These are phyloP conservation scores for Gracilaria domingensis DNA, from an alignment of 23 red algal genomes.

Conservation along the genomic window DNA sequence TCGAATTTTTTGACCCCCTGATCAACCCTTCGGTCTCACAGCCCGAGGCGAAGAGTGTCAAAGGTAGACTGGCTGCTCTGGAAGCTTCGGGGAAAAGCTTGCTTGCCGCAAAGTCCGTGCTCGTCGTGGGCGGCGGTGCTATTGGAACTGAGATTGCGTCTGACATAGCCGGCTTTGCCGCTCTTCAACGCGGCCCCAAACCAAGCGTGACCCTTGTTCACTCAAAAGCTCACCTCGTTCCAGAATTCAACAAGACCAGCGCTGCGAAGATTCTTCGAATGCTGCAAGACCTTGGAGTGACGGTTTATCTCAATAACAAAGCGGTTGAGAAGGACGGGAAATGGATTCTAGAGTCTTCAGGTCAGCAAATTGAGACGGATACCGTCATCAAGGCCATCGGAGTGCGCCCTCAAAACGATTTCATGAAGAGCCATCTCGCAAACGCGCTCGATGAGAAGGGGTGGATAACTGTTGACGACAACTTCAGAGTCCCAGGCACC, in stretches of 20 bases:
- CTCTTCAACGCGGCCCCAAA: slow-evolving; percentile 3
- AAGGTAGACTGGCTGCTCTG: slow-evolving; percentile 6
- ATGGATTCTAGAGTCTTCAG: slow-evolving; percentile 38
- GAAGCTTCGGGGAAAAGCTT: slow-evolving; percentile 25
- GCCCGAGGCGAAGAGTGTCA: not conserved
- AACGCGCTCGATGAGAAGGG: slow-evolving; percentile 27
- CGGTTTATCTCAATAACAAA: slow-evolving; percentile 22
- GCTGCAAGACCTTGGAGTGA: slow-evolving; percentile 37
- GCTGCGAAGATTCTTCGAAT: slow-evolving; percentile 34
- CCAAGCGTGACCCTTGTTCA: slow-evolving; percentile 56
- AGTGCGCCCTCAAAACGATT: slow-evolving; percentile 25
- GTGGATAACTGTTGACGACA: slow-evolving; percentile 48
- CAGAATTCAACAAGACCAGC: slow-evolving; percentile 37
- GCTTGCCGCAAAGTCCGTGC: not conserved
- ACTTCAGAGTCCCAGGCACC: slow-evolving; percentile 31
- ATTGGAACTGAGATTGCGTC: slow-evolving; percentile 61
- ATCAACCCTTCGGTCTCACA: not conserved
- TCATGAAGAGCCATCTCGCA: slow-evolving; percentile 18
- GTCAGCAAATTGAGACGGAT: slow-evolving; percentile 25
- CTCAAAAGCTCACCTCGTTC: slow-evolving; percentile 44
- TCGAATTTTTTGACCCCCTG: not conserved
- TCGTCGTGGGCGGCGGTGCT: slow-evolving; percentile 62
- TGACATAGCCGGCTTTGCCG: slow-evolving; percentile 38
- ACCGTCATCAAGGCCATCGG: slow-evolving; percentile 26
- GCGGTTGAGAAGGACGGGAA: slow-evolving; percentile 51